Base-by-base conservation (phyloP, 2,329 filamentous ascomycete species). In the Fusarium anguioides region DNA sequence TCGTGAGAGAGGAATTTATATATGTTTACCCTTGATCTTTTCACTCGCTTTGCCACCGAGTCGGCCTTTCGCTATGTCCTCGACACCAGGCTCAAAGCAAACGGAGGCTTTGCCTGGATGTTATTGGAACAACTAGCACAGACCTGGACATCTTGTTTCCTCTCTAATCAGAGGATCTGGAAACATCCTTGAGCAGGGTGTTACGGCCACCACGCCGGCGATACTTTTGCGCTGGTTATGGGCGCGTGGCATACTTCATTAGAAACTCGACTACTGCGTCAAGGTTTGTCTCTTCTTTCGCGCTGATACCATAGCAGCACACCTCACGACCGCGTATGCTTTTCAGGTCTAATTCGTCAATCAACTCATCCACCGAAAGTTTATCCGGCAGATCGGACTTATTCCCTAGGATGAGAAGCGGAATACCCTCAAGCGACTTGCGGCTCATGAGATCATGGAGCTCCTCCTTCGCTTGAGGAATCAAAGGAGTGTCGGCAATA, bases 271-370 rank as follows among this genome's bases (percentile, higher is more conserved):
- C 84, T 50, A 99, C 96, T 8, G 95, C 96, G 76, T 99, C 95
- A 69, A 99, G 88, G 81, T 99, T 99, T 58, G 95, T 99, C 82
- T 99, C 96, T 78, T 98, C 95, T 80, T 98, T 98, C 63, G 95
- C 96, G 78, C 94, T 97, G 81, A 99, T 97, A 64, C 95, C 95
- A 80, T 99, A 99, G 82, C 96, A 98, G 81, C 93, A 97, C 72
- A 99, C 95, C 80, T 99, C 96, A 54, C 96, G 92, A 74, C 93
- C 91, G 61, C 90, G 91, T 77, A 99, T 94, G 71, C 88, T 89
- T 78, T 96, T 97, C 58, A 99, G 86, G 73, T 97, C 90, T 80
- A 99, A 86, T 66, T 90, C 90, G 63, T 97, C 95, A 81, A 99
- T 98, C 76, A 99, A 81, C 79, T 98, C 94, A 77, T 99, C 96